Evolutionary conservation across 192 early-diverging fungal species (phyloP), one percentile per base, ranked within the genome.

Genomic region (Cladochytrium replicatum): DNA sequence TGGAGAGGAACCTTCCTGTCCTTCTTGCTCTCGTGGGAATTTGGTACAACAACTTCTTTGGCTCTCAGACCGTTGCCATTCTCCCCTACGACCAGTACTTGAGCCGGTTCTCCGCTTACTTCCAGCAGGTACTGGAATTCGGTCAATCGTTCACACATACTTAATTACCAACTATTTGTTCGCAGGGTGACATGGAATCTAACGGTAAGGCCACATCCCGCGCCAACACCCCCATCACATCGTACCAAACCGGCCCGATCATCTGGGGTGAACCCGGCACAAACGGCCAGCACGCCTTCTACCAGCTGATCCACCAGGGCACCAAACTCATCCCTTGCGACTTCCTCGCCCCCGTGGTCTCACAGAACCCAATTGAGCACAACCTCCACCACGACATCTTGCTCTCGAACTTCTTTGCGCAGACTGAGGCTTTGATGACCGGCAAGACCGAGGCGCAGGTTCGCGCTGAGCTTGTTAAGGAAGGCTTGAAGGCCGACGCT

Each of bases 181-280:
- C 27, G 13, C 58, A 87, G 74, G 95, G 95, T 51, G 92, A 99
- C 67, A 99, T 99, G 95, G 95, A 99, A 67, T 93, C 90, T 15
- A 98, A 98, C 60, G 94, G 94, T 61, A 98, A 98, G 68, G 90
- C 86, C 54, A 74, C 86, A 41, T 85, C 88, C 46, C 84, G 92
- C 42, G 74, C 83, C 59, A 87, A 88, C 55, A 69, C 75, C 39
- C 63, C 69, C 27, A 83, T 96, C 29, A 69, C 46, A 3, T 60
- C 86, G 52, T 87, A 91, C 67, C 71, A 79, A 43, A 91, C 93
- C 27, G 91, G 93, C 28, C 95, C 95, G 19, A 93, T 97, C 63
- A 95, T 99, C 58, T 97, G 93, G 87, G 95, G 95, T 61, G 95
- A 99, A 66, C 92, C 95, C 28, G 95, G 95, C 32, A 99, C 95